Evolutionary conservation across 768 basidiomycete genomes (phyloP), one percentile per base, ranked within the genome.

Genomic region (Podaxis mareebaensis): DNA sequence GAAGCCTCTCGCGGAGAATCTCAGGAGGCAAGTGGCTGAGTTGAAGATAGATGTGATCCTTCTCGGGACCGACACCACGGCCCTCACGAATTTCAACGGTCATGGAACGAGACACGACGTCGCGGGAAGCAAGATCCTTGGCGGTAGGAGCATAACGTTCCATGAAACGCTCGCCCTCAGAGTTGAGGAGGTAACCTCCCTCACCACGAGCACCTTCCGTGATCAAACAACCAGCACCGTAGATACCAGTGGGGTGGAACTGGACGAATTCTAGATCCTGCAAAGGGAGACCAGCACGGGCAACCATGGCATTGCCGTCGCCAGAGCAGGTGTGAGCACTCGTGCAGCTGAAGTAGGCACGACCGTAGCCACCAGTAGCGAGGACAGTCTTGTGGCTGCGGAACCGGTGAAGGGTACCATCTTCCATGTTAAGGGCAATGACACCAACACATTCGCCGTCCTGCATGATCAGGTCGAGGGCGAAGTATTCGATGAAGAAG

Each of bases 401-500:
- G 91, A 99, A 99, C 52, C 97, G 91, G 75, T 99, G 97, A 26
- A 99, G 87, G 15, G 97, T 99, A 60, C 97, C 97, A 69, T 99
- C 97, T 79, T 99, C 97, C 95, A 98, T 96, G 83, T 98, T 99
- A 68, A 99, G 85, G 13, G 97, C 97, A 73, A 99, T 92, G 57
- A 99, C 97, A 80, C 97, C 97, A 63, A 99, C 96, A 81, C 97
- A 99, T 78, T 98, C 95, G 69, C 96, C 97, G 66, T 92, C 95
- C 75, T 99, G 84, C 97, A 99, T 99, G 75, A 99, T 94, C 64
- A 99, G 81, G 75, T 99, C 97, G 62, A 96, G 86, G n/a, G 96
- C 97, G 75, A 99, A 99, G 78, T 96, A 99, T 76, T 99, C 97
- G 76, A 99, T 99, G 83, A 99, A 99, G 80, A 98, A 99, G 79